Evolutionary conservation across 768 basidiomycete genomes (phyloP), one percentile per base, ranked within the genome.

Genomic region (Lentinula edodes): DNA sequence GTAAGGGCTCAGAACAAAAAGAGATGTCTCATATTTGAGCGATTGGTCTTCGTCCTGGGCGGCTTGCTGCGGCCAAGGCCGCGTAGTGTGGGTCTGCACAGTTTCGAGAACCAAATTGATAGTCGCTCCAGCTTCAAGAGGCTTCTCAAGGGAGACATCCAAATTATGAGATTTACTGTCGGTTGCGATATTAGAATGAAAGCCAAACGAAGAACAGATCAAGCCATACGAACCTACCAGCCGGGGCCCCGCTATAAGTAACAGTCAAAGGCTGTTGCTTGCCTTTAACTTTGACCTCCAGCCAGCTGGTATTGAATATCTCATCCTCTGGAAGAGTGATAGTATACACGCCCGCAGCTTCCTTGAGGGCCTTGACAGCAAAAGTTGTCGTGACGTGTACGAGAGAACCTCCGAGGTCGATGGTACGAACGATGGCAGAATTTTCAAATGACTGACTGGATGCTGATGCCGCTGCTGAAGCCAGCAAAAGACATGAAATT

Each of bases 371-470:
- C 70, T 85, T 90, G 71, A 93, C 84, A 18, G 90, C 86, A 74
- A 89, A 97, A 52, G 93, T 91, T 51, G 95, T 96, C 58, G 87
- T 91, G 79, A 95, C 85, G 77, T 90, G 88, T 60, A 93, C 89
- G 23, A 93, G 81, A 18, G 95, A 82, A 56, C 95, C 95, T 39
- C 90, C 93, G 23, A 97, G 89, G 67, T 97, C 95, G 62, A 94
- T 80, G 5, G 90, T 87, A 68, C 93, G 89, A 36, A 95, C 91
- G 63, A 98, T 82, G 64, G 89, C 91, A 20, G 90, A 92, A 67
- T 94, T 94, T 82, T 93, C 91, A 75, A 93, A 93, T 1, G 86
- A 81, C 67, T 78, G 76, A 63, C 73, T 70, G 16, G 72, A 69
- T 48, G 68, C 71, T 55, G 73, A 71, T 36, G 74, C 70, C 28